Evolutionary conservation across 352 stramenopile species (phyloP).

Genomic region (Phytophthora capsici): DNA sequence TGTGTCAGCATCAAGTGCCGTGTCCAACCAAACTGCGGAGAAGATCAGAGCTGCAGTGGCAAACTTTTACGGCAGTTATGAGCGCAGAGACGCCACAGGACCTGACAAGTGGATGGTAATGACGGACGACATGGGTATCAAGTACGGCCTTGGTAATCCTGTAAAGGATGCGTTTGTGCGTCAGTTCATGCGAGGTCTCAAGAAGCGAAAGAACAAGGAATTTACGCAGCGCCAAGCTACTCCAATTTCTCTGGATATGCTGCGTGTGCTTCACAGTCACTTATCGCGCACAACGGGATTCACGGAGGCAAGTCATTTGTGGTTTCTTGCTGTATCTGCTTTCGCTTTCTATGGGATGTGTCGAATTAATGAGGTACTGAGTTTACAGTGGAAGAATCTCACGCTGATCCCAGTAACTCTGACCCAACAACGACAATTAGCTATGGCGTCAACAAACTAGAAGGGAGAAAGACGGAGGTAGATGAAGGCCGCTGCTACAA

Average conservation of each 20-base stretch:
- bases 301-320: background rate
- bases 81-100: background rate
- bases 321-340: slow-evolving; percentile 1
- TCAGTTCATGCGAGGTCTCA: slow-evolving; percentile 8
- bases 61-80: slow-evolving; percentile 1
- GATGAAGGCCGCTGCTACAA: no score
- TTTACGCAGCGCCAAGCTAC: no score
- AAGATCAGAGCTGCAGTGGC: slow-evolving; percentile 15
- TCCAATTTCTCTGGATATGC: no score
- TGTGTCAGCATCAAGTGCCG: background rate
- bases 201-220: slow-evolving; percentile 6
- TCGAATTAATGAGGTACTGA: slow-evolving; percentile 20
- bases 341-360: slow-evolving; percentile 19
- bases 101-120: slow-evolving; percentile 15
- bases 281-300: no score
- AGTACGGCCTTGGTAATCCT: slow-evolving; percentile 1
- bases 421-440: no score
- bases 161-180: slow-evolving; percentile 3
- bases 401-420: no score
- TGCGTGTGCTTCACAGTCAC: no score
- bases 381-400: no score
- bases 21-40: slow-evolving; percentile 9
- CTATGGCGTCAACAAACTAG: no score
- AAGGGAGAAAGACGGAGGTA: no score
- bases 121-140: slow-evolving; percentile 1